A percentile compares a stretch with the other conserved stretches of the same genome.
Evolutionary conservation across 73 alveolate genomes (phyloP).

Genomic region (Tetrahymena malaccensis): DNA sequence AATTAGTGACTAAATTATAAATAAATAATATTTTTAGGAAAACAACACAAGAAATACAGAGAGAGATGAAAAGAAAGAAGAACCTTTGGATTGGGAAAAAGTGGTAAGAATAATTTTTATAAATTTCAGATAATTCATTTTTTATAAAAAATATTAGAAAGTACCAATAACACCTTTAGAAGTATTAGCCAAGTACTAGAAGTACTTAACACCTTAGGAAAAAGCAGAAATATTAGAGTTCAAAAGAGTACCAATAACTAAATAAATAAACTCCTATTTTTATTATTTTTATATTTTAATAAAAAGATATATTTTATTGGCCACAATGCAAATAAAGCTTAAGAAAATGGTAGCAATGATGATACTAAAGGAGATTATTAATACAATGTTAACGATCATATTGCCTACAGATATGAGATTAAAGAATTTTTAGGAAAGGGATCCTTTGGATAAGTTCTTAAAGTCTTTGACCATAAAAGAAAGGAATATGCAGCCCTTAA

Average conservation of each 20-base stretch:
- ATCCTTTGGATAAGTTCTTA: conserved; percentile 89
- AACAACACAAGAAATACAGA: background rate
- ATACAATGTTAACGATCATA: conserved; percentile 70
- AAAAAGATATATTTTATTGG: conserved; percentile 25
- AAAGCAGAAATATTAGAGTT: background rate
- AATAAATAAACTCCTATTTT: background rate
- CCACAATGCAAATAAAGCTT: background rate
- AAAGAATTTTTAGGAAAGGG: conserved; percentile 84
- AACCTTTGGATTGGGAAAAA: background rate
- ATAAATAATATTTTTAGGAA: background rate
- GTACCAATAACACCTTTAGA: background rate
- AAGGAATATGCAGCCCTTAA: conserved; percentile 79
- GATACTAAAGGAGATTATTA: conserved; percentile 85
- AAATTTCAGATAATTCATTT: too few species aligned
- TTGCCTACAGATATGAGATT: conserved; percentile 86
- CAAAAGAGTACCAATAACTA: background rate
- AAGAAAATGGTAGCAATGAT: conserved; percentile 48
- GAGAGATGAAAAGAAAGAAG: background rate
- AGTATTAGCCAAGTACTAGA: background rate
- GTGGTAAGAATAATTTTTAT: background rate
- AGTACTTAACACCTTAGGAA: background rate
- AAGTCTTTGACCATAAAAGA: conserved; percentile 86
- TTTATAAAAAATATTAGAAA: background rate
- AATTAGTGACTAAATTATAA: background rate
- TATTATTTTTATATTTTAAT: too few species aligned